phyloP scores from a whole-genome alignment of 106 monocot species.

The Amphibolis antarctica region DNA sequence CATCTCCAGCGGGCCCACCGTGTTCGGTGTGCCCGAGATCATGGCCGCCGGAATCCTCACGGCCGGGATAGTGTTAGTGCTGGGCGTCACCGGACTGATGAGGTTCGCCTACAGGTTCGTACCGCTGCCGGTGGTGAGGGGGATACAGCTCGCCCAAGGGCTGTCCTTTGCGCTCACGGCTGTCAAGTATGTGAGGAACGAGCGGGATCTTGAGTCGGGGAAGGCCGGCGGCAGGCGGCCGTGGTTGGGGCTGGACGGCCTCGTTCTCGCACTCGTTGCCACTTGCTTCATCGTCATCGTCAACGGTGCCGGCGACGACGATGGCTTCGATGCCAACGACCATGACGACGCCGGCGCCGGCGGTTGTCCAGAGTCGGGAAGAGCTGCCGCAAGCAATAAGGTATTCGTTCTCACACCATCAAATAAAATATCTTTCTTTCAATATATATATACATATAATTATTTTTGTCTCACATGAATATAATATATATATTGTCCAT shows the following conservation, averaged over 20 bases:
- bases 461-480: too few species aligned
- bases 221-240: constrained; percentile 32
- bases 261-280: constrained; percentile 58
- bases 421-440: too few species aligned
- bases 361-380: neutral
- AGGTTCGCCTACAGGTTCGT: constrained; percentile 50
- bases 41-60: constrained; percentile 81
- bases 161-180: constrained; percentile 52
- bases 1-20: constrained; percentile 32
- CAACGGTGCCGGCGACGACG: constrained; percentile 34
- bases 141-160: constrained; percentile 84
- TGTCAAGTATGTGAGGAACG: constrained; percentile 41
- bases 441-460: too few species aligned
- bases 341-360: constrained; percentile 3
- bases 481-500: too few species aligned
- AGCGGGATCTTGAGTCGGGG: constrained; percentile 44
- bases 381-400: neutral
- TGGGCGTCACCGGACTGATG: constrained; percentile 84
- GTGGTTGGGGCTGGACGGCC: constrained; percentile 75
- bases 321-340: too few species aligned
- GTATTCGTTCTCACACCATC: too few species aligned
- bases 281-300: constrained; percentile 48
- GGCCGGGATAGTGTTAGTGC: constrained; percentile 48
- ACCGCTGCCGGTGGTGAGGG: constrained; percentile 88
- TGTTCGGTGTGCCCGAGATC: constrained; percentile 57